Evolutionary conservation across 495 filamentous ascomycete genomes (phyloP).

Genomic region (Lentithecium fluviatile): DNA sequence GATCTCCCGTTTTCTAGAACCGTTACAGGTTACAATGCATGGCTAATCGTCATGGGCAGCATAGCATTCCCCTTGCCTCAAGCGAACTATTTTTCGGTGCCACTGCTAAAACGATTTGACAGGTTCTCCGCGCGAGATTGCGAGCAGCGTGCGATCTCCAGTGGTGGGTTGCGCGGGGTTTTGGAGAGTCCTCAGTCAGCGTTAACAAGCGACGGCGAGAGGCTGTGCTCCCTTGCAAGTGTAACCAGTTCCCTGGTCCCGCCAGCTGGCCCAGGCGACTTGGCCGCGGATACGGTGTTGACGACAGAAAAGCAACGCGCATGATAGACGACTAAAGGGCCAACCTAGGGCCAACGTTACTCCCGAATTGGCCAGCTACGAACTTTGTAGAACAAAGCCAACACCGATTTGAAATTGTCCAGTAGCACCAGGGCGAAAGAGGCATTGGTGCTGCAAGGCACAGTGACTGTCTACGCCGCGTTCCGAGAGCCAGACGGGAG

Average conservation of each 20-base stretch:
- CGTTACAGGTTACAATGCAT: slow-evolving; percentile 37
- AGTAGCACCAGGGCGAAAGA: slow-evolving; percentile 14
- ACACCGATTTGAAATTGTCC: slow-evolving; percentile 13
- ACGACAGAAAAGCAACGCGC: slow-evolving; percentile 12
- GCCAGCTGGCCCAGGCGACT: slow-evolving; percentile 14
- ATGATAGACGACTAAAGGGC: background rate
- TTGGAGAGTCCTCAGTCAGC: background rate
- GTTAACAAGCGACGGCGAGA: slow-evolving; percentile 13
- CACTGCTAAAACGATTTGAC: background rate
- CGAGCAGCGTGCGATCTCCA: slow-evolving; percentile 2
- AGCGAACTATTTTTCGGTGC: slow-evolving; percentile 11
- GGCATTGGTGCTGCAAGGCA: slow-evolving; percentile 33
- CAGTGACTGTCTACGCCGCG: slow-evolving; percentile 17
- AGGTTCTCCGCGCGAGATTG: slow-evolving; percentile 6
- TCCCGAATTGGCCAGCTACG: slow-evolving; percentile 19
- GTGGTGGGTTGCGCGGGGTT: no score
- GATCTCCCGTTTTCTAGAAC: slow-evolving; percentile 33
- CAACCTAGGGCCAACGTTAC: slow-evolving; percentile 21
- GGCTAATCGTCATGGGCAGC: slow-evolving; percentile 24
- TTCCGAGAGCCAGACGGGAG: slow-evolving; percentile 29
- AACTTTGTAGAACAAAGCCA: slow-evolving; percentile 23
- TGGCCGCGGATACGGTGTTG: slow-evolving; percentile 6
- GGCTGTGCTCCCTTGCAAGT: slow-evolving; percentile 33
- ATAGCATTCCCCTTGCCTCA: slow-evolving; percentile 11
- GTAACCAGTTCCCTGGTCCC: slow-evolving; percentile 22